Conservation (phyloP, 2,329 filamentous ascomycete species). For the Aureobasidium vineae region DNA sequence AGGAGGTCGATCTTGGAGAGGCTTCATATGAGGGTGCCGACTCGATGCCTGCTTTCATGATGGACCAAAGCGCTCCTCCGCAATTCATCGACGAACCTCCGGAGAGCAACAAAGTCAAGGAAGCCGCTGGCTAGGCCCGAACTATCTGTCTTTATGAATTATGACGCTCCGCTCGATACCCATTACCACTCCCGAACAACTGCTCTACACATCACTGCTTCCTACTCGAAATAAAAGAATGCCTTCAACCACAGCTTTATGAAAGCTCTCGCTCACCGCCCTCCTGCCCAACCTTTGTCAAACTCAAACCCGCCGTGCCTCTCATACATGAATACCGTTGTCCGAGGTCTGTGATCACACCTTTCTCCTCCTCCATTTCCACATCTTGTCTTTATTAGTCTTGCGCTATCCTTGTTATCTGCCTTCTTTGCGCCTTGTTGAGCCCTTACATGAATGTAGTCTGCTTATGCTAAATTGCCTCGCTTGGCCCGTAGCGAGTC, state of each 20-base stretch:
- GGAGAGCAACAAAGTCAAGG: conserved; percentile 73
- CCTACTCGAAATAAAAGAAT: not conserved
- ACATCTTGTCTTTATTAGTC: not conserved
- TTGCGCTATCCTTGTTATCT: not conserved
- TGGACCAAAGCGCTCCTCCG: conserved; percentile 74
- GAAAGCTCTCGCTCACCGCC: not conserved
- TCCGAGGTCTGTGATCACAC: not conserved
- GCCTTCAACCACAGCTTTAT: not conserved
- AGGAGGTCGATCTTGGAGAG: conserved; percentile 87
- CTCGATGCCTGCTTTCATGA: conserved; percentile 74
- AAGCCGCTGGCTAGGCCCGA: conserved; percentile 58
- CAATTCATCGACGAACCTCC: conserved; percentile 94
- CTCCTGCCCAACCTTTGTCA: not conserved
- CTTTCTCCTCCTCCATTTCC: not conserved
- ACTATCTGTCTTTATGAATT: conserved; percentile 11
- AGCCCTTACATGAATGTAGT: not conserved
- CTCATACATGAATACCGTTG: not conserved
- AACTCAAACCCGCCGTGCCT: not conserved
- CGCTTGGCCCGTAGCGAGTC: not conserved
- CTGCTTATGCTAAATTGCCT: not conserved
- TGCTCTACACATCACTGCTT: not conserved
- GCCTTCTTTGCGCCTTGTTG: not conserved
- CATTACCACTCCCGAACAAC: not conserved
- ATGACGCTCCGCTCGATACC: conserved; percentile 21
- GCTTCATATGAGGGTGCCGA: conserved; percentile 52